phyloP scores from a whole-genome alignment of 2,329 filamentous ascomycete genomes.

The Whalleya microplaca region DNA sequence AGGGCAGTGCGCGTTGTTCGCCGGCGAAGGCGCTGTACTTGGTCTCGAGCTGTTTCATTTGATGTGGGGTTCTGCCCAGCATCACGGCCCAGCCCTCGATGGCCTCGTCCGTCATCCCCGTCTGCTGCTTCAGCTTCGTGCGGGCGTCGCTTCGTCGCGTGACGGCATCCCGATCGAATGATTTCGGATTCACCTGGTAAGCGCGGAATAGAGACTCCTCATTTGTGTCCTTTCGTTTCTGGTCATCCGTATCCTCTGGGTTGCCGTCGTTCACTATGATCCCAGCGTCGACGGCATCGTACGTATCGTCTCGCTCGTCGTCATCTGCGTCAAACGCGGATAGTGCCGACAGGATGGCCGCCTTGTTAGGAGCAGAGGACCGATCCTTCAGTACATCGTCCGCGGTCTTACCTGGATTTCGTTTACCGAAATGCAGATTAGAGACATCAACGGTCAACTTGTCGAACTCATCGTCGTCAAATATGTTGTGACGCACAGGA shows the following conservation, averaged over 20 bases:
- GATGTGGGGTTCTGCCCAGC: constrained; percentile 72
- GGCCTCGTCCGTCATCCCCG: constrained; percentile 88
- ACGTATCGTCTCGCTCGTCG: constrained; percentile 96
- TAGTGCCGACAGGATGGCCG: constrained; percentile 84
- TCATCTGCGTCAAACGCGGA: constrained; percentile 91
- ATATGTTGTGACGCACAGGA: constrained; percentile 70
- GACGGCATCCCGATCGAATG: constrained; percentile 73
- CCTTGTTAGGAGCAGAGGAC: constrained; percentile 71
- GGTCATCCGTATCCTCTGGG: constrained; percentile 56
- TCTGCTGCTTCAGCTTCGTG: constrained; percentile 69
- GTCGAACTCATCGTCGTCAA: constrained; percentile 81
- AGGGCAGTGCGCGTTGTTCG: constrained; percentile 64
- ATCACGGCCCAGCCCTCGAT: constrained; percentile 95
- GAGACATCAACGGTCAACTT: constrained; percentile 67
- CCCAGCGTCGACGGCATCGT: constrained; percentile 89
- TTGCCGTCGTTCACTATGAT: constrained; percentile 77
- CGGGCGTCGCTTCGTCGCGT: constrained; percentile 69
- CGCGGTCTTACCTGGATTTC: constrained; percentile 64
- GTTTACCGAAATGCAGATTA: constrained; percentile 80
- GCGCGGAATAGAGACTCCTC: constrained; percentile 76
- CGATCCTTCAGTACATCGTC: constrained; percentile 72
- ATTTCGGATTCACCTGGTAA: constrained; percentile 65
- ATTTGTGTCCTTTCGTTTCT: constrained; percentile 51
- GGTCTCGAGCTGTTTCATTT: constrained; percentile 70
- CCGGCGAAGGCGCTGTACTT: constrained; percentile 70